Conservation (phyloP, 164 flowering plant species). For the Saururus chinensis region DNA sequence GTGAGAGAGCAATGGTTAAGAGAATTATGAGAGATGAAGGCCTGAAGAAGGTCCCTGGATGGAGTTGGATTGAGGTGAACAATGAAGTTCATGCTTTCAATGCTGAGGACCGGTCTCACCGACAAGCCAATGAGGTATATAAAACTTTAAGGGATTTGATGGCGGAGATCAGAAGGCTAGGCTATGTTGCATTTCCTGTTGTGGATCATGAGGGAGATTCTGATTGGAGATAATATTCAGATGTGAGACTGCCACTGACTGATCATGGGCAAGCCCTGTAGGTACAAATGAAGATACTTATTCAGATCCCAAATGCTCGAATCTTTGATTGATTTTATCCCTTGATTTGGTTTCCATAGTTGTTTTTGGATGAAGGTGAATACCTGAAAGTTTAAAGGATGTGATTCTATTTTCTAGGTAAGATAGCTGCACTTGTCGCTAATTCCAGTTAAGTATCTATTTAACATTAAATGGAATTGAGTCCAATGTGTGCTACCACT, state of each 20-base stretch:
- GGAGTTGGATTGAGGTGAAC: conserved; percentile 83
- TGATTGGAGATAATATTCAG: not conserved
- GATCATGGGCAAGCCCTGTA: not conserved
- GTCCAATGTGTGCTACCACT: no score
- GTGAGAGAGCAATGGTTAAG: conserved; percentile 52
- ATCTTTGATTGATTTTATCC: no score
- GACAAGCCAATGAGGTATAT: conserved; percentile 37
- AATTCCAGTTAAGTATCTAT: no score
- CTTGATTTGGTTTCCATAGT: no score
- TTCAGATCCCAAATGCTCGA: no score
- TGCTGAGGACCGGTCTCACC: conserved; percentile 62
- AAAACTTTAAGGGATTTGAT: conserved; percentile 21
- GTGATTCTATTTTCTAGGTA: no score
- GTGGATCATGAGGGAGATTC: conserved; percentile 5
- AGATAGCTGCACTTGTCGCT: no score
- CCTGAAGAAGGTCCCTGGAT: conserved; percentile 78
- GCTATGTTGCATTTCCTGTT: conserved; percentile 12
- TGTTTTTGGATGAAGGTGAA: no score
- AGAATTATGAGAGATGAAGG: conserved; percentile 70
- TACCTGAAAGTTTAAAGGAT: no score
- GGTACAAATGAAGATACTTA: no score
- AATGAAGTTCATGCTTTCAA: conserved; percentile 58
- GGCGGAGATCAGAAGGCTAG: conserved; percentile 36
- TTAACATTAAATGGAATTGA: no score
- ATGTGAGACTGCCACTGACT: not conserved